These are phyloP conservation scores for Lepidium africanum DNA, from an alignment of 345 rosid species.

Conservation along the genomic window DNA sequence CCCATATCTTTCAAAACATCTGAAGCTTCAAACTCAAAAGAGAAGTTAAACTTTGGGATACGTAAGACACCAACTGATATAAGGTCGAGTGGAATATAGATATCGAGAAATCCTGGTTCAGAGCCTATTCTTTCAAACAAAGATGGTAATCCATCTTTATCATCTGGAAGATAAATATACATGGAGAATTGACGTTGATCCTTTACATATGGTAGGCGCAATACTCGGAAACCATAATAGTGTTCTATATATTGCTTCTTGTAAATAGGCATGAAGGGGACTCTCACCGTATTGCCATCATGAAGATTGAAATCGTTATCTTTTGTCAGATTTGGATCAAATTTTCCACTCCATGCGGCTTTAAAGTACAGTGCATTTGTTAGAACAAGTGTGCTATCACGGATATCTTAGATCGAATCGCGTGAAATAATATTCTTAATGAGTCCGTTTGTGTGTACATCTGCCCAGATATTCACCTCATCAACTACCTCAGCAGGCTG, in stretches of 20 bases:
- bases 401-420: constrained; percentile 29
- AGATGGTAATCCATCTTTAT: constrained; percentile 45
- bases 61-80: constrained; percentile 31
- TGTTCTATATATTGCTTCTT: constrained; percentile 33
- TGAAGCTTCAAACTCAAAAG: constrained; percentile 41
- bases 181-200: constrained; percentile 55
- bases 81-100: constrained; percentile 27
- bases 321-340: constrained; percentile 37
- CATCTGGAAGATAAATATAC: constrained; percentile 61
- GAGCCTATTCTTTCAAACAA: constrained; percentile 38
- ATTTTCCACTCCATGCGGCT: constrained; percentile 54
- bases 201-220: constrained; percentile 52
- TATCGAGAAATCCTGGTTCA: constrained; percentile 39
- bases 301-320: constrained; percentile 52
- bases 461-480: constrained; percentile 58
- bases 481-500: constrained; percentile 47
- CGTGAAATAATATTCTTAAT: constrained; percentile 53
- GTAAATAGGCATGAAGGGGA: constrained; percentile 60
- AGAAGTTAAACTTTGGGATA: constrained; percentile 50
- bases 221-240: constrained; percentile 57
- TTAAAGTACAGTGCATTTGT: constrained; percentile 72
- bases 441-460: constrained; percentile 51
- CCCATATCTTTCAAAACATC: constrained; percentile 39
- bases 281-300: constrained; percentile 41
- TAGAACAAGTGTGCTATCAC: constrained; percentile 38